Evolutionary conservation across 2,329 filamentous ascomycete species (phyloP).

Genomic region (Fusarium irregulare): DNA sequence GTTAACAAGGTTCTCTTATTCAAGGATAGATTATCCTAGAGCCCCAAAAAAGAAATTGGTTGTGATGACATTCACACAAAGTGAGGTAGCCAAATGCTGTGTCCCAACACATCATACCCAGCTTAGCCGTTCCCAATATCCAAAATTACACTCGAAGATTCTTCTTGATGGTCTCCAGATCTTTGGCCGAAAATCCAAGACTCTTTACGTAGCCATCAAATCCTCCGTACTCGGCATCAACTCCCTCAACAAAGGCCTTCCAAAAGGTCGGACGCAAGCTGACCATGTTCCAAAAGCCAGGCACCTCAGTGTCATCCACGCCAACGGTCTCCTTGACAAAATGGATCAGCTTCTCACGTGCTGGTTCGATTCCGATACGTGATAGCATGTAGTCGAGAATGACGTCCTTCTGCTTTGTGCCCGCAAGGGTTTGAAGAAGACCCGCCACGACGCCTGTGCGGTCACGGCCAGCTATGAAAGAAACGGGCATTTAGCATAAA

Average conservation of each 20-base stretch:
- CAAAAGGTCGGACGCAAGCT: constrained; percentile 59
- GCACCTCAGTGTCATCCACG: constrained; percentile 52
- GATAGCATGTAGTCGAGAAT: constrained; percentile 65
- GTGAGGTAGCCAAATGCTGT: background rate
- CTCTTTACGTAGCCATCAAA: constrained; percentile 61
- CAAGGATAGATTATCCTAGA: background rate
- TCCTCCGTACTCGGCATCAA: constrained; percentile 59
- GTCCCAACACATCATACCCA: background rate
- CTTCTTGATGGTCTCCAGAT: constrained; percentile 59
- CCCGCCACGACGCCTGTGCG: constrained; percentile 64
- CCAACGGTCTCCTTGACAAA: constrained; percentile 56
- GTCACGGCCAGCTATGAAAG: constrained; percentile 61
- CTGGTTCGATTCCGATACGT: constrained; percentile 64
- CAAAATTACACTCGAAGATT: constrained; percentile 52
- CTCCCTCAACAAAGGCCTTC: constrained; percentile 57
- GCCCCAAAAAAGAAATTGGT: background rate
- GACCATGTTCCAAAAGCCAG: constrained; percentile 62
- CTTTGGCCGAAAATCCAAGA: constrained; percentile 59
- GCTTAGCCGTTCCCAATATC: background rate
- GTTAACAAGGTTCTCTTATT: background rate
- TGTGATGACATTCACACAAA: background rate
- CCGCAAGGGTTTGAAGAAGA: constrained; percentile 63
- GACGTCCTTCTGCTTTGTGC: constrained; percentile 56
- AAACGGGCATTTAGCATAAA: background rate
- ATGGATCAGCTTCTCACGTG: constrained; percentile 59